Base-by-base conservation (phyloP, 2,329 filamentous ascomycete genomes). In the Aspergillaceae sp. region DNA sequence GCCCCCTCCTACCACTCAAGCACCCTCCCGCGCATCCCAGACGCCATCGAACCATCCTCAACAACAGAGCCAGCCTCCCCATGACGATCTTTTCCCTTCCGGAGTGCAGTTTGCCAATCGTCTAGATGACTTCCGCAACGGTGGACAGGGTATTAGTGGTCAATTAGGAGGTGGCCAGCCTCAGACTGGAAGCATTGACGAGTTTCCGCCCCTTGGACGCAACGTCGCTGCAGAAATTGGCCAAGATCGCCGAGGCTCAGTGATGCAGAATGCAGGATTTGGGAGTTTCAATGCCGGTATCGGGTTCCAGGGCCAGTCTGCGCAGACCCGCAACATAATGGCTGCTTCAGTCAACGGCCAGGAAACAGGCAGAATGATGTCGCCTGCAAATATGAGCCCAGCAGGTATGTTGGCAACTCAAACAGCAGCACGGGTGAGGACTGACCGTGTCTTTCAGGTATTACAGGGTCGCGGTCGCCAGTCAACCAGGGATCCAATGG, bases 141-240 rank as follows among this genome's bases (percentile, higher is more conserved):
- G 78, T 35, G 74, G 73, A 32, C 75, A 78, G 58, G 69, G 69
- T 41, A 74, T 76, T 34, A 73, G 74, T 45, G 73, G 74, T 43
- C 75, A 76, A 56, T 61, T 77, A 42, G 69, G 72, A 43, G 66
- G 68, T 36, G 65, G 63, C 35, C 76, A 79, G 50, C 74, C 75
- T 37, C 75, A 77, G 52, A 71, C 76, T 28, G 73, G 74, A 51
- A 78, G 74, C 54, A 77, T 78, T 41, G 77, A 81, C 10, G 78
- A 81, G 45, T 82, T 81, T 48, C 77, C 78, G 48, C 77, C 79
- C n/a, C 62, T 82, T 42, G 74, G 76, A 44, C 73, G 76, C 41
- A 74, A 74, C 45, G 63, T 67, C 19, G 68, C 72, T 41, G 68
- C 69, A 41, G 76, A 79, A n/a, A 62, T 74, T 46, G 70, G 67